Percentiles rank a stretch among this genome's conserved stretches.
Conservation (phyloP, 2,329 filamentous ascomycete genomes). For the Alternaria postmessia region DNA sequence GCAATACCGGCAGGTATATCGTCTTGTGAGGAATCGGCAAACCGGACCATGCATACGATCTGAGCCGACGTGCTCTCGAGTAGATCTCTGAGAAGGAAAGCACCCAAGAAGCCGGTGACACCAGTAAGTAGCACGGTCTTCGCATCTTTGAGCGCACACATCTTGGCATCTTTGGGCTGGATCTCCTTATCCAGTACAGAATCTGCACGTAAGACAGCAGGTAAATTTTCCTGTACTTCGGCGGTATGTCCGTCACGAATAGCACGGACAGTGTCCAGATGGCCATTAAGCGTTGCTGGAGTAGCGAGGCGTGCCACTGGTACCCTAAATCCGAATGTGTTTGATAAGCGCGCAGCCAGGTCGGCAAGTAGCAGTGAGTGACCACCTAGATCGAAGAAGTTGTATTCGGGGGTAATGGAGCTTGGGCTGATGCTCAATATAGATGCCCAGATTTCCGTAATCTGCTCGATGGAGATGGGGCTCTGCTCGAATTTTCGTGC, state of each 20-base stretch:
- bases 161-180: slow-evolving; percentile 61
- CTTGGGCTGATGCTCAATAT: slow-evolving; percentile 70
- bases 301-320: slow-evolving; percentile 75
- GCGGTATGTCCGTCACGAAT: slow-evolving; percentile 77
- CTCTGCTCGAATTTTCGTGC: slow-evolving; percentile 64
- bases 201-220: slow-evolving; percentile 72
- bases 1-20: slow-evolving; percentile 73
- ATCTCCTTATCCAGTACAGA: slow-evolving; percentile 75
- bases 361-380: slow-evolving; percentile 82
- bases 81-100: slow-evolving; percentile 74
- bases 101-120: slow-evolving; percentile 78
- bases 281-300: slow-evolving; percentile 74
- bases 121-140: slow-evolving; percentile 76
- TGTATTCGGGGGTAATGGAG: slow-evolving; percentile 72
- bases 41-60: slow-evolving; percentile 77
- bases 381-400: slow-evolving; percentile 83
- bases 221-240: slow-evolving; percentile 77
- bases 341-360: slow-evolving; percentile 73
- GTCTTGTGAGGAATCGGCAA: slow-evolving; percentile 70
- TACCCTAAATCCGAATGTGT: slow-evolving; percentile 75
- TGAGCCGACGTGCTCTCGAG: slow-evolving; percentile 73
- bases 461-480: slow-evolving; percentile 70
- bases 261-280: slow-evolving; percentile 73
- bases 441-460: slow-evolving; percentile 76
- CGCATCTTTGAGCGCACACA: slow-evolving; percentile 69